A percentile compares a stretch with the other conserved stretches of the same genome.
Evolutionary conservation across 2,329 filamentous ascomycete species (phyloP).

Genomic region (Sclerotinia subarctica): DNA sequence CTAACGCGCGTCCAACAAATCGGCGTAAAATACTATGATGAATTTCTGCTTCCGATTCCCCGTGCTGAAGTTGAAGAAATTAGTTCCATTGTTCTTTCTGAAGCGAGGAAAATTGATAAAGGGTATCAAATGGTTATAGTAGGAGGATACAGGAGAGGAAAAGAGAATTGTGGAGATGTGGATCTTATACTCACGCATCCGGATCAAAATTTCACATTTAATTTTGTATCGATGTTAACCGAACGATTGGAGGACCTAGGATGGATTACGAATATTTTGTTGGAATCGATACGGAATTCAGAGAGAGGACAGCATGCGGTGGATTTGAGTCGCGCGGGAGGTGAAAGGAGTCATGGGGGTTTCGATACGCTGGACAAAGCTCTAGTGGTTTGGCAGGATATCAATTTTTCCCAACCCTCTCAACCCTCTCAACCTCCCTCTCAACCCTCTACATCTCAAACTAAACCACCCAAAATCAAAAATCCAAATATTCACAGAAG

Average conservation of each 20-base stretch:
- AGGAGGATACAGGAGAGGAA: conserved; percentile 66
- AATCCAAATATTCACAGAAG: conserved; percentile 76
- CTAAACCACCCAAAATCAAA: conserved; percentile 39
- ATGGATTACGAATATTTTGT: conserved; percentile 80
- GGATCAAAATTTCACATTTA: conserved; percentile 62
- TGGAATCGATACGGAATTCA: conserved; percentile 65
- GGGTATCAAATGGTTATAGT: conserved; percentile 60
- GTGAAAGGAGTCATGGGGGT: conserved; percentile 37
- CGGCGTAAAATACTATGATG: conserved; percentile 89
- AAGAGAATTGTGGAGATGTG: conserved; percentile 69
- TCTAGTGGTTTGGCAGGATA: conserved; percentile 86
- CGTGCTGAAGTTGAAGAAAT: conserved; percentile 72
- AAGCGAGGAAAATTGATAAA: conserved; percentile 61
- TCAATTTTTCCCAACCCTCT: conserved; percentile 45
- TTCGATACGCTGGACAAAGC: conserved; percentile 93
- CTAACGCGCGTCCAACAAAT: conserved; percentile 85
- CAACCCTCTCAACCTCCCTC: conserved; percentile 37
- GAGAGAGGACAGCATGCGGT: conserved; percentile 65
- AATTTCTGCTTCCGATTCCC: conserved; percentile 70
- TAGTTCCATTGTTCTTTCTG: conserved; percentile 56
- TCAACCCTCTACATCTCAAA: conserved; percentile 19
- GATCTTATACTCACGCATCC: conserved; percentile 82
- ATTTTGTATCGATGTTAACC: conserved; percentile 72
- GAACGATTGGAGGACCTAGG: conserved; percentile 62
- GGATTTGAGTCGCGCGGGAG: background rate